Percentiles rank a stretch among this genome's conserved stretches.
phyloP scores from a whole-genome alignment of 306 rosid species.

The Lathyrus oleraceus region DNA sequence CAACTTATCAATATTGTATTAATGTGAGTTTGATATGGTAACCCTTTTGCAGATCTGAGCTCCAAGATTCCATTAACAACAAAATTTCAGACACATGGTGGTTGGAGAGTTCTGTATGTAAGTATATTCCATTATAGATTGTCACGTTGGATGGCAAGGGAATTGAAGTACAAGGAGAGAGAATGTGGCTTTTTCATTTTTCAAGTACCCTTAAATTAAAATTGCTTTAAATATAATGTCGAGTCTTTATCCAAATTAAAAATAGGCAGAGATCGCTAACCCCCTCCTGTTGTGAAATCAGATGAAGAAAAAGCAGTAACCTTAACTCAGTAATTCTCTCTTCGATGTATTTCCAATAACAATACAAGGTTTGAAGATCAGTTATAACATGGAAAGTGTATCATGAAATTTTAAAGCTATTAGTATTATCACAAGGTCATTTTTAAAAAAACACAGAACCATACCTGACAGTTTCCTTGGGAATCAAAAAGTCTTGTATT shows the following conservation, averaged over 20 bases:
- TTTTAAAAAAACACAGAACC: neutral
- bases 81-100: neutral
- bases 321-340: neutral
- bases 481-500: slow-evolving; percentile 38
- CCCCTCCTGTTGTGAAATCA: neutral
- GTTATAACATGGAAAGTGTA: neutral
- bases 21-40: neutral
- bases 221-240: slow-evolving; percentile 1
- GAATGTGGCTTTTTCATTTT: neutral
- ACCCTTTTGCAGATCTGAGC: neutral
- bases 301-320: neutral
- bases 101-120: neutral
- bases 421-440: slow-evolving; percentile 18
- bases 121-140: neutral
- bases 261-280: neutral
- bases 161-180: neutral
- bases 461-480: slow-evolving; percentile 61
- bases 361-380: neutral
- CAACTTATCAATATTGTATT: neutral
- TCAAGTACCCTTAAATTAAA: slow-evolving; percentile 5
- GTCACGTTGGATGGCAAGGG: neutral
- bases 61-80: neutral
- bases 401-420: neutral
- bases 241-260: neutral
- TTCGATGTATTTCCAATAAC: neutral